A percentile compares a stretch with the other conserved stretches of the same genome.
phyloP scores from a whole-genome alignment of 176 grass and related monocot genomes.

The Rhynchospora pubera region DNA sequence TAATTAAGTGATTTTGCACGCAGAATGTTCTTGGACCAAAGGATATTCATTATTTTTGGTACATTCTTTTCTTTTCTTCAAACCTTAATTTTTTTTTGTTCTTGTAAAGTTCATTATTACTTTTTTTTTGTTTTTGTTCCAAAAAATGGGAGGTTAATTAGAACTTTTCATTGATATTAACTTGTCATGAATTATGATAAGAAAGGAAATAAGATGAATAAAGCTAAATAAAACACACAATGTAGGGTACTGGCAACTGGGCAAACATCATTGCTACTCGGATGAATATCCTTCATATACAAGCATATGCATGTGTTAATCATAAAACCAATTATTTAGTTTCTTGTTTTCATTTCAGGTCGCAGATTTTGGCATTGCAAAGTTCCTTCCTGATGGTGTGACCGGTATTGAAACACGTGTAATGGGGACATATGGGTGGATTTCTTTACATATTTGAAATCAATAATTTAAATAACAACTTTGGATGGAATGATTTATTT shows the following conservation, averaged over 20 bases:
- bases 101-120: neutral
- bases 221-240: no score
- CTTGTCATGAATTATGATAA: no score
- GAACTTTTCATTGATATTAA: neutral
- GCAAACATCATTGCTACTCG: no score
- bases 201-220: no score
- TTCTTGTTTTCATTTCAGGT: conserved; percentile 32
- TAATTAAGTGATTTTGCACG: no score
- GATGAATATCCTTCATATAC: no score
- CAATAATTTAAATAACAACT: neutral
- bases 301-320: no score
- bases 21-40: no score
- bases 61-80: no score
- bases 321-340: neutral
- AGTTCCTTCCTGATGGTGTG: conserved; percentile 42
- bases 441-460: neutral
- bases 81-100: no score
- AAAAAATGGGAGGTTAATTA: neutral
- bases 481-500: neutral
- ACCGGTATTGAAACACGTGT: conserved; percentile 61
- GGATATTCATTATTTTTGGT: no score
- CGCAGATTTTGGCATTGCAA: conserved; percentile 62
- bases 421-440: conserved; percentile 56
- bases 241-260: no score
- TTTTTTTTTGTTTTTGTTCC: neutral